Conservation (phyloP, 192 early-diverging fungal genomes). For the Rhizophagus prolifer region DNA sequence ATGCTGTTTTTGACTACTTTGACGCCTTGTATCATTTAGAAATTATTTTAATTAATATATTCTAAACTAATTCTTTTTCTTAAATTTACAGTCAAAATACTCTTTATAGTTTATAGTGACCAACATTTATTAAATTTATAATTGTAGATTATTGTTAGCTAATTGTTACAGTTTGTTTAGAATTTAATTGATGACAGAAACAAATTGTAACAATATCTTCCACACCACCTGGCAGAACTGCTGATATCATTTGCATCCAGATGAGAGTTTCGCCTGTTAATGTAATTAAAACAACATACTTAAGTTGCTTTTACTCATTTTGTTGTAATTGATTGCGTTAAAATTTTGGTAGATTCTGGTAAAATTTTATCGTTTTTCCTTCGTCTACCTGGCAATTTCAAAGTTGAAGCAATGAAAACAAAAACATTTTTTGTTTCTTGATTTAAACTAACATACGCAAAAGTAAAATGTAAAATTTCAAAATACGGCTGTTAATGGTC, state of each 20-base stretch:
- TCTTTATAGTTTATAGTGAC: too few relatives aligned
- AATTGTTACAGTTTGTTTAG: too few relatives aligned
- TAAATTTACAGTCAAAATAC: too few relatives aligned
- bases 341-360: background rate
- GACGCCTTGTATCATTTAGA: too few relatives aligned
- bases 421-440: background rate
- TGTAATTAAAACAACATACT: slow-evolving; percentile 1
- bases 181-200: too few relatives aligned
- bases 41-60: too few relatives aligned
- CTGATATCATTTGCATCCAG: slow-evolving; percentile 1
- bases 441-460: background rate
- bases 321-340: background rate
- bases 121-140: too few relatives aligned
- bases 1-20: too few relatives aligned
- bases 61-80: too few relatives aligned
- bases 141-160: too few relatives aligned
- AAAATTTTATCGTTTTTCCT: background rate
- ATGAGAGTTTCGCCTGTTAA: background rate
- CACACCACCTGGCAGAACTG: too few relatives aligned
- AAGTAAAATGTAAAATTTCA: background rate
- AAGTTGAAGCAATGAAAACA: background rate
- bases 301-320: background rate
- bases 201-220: too few relatives aligned
- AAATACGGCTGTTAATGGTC: background rate
- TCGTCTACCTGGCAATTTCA: background rate